Evolutionary conservation across 2,329 filamentous ascomycete species (phyloP).

Genomic region (Cladosporium cucumerinum): DNA sequence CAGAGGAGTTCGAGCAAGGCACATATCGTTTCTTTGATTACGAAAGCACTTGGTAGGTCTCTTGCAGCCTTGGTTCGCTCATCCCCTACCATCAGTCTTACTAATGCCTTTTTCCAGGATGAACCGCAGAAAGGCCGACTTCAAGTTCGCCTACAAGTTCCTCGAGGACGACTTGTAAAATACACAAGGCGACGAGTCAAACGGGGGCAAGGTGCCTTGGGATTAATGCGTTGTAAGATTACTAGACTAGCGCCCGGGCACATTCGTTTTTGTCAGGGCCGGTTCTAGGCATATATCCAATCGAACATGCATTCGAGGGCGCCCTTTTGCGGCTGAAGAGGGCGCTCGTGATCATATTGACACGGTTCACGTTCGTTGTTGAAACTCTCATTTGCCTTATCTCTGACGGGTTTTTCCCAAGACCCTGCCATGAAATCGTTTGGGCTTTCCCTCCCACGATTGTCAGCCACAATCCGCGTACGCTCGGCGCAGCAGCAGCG

Average conservation of each 20-base stretch:
- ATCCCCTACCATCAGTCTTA: neutral
- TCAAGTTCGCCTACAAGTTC: conserved; percentile 98
- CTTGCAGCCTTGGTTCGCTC: neutral
- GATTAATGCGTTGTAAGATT: conserved; percentile 8
- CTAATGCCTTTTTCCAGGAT: conserved; percentile 61
- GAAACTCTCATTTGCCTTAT: neutral
- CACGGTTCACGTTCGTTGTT: neutral
- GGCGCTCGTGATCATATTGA: conserved; percentile 1
- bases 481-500: neutral
- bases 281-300: conserved; percentile 3
- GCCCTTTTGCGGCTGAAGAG: neutral
- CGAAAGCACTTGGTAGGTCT: conserved; percentile 88
- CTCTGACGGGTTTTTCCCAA: neutral
- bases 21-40: conserved; percentile 99
- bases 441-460: neutral
- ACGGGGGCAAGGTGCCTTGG: neutral
- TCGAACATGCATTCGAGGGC: conserved; percentile 11
- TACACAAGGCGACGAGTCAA: conserved; percentile 60
- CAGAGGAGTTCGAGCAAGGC: conserved; percentile 96
- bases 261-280: neutral
- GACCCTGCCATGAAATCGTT: neutral
- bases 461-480: neutral
- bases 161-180: conserved; percentile 80
- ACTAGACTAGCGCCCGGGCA: conserved; percentile 9
- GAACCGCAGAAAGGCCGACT: conserved; percentile 96